A percentile compares a stretch with the other conserved stretches of the same genome.
These are phyloP conservation scores for Hemileccinum rubropunctum DNA, from an alignment of 768 basidiomycete species.

Conservation along the genomic window DNA sequence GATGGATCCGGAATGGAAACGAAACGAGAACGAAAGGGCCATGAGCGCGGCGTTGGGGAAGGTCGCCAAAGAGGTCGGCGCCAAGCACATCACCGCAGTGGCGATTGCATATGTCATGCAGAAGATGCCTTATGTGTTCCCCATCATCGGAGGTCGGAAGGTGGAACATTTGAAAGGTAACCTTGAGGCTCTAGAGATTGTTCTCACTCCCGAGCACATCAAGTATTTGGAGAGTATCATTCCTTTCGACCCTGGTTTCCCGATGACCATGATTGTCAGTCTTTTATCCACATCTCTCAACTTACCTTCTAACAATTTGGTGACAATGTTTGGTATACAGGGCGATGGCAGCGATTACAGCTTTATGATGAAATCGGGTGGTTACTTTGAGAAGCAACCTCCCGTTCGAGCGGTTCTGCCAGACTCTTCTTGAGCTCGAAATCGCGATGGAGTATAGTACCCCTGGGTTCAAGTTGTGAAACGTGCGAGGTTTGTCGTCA, in stretches of 20 bases:
- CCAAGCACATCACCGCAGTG: conserved; percentile 34
- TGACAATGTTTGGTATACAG: conserved; percentile 1
- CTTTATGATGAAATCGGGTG: conserved; percentile 13
- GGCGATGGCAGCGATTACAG: conserved; percentile 26
- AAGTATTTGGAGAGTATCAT: conserved; percentile 34
- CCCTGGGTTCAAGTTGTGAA: no score
- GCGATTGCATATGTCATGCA: conserved; percentile 47
- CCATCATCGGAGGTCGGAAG: conserved; percentile 43
- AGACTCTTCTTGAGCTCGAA: conserved; percentile 4
- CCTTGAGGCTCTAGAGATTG: conserved; percentile 41
- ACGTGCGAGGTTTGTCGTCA: no score
- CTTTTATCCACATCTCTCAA: not conserved
- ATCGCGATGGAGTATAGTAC: no score
- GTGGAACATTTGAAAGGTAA: conserved; percentile 42
- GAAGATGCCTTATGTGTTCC: conserved; percentile 45
- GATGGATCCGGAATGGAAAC: conserved; percentile 29
- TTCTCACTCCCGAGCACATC: conserved; percentile 38
- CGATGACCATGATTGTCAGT: conserved; percentile 32
- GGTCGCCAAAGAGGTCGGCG: conserved; percentile 39
- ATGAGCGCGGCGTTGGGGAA: conserved; percentile 37
- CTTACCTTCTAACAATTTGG: not conserved
- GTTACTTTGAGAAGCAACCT: conserved; percentile 25
- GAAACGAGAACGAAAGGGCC: conserved; percentile 32
- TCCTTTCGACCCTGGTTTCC: conserved; percentile 43
- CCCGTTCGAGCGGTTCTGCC: conserved; percentile 4